Evolutionary conservation across 176 grass and related monocot species (phyloP), one percentile per base, ranked within the genome.

Genomic region (Thalia dealbata): DNA sequence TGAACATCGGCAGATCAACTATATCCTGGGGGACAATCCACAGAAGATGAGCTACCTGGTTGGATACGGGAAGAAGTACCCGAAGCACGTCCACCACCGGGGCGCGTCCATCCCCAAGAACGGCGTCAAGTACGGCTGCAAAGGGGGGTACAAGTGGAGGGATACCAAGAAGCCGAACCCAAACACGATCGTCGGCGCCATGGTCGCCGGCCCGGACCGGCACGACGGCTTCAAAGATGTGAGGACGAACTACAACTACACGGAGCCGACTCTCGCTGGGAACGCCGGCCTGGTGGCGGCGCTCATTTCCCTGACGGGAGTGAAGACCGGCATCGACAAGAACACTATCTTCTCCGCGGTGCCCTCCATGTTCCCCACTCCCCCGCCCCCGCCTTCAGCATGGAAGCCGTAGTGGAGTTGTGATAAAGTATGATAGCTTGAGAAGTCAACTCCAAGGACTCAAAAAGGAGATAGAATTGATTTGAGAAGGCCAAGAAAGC

Each of bases 321-420:
- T 68, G 38, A 68, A 68, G 38, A 68, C 65, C 4, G 65, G 65
- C 35, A 44, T 68, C 27, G 65, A 68, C 4, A 68, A 68, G 38
- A 68, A 68, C 65, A 68, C 65, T 35, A 68, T 68, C 65, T 68
- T 68, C 21, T 68, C 65, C 22, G 65, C 65, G 6, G 65, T 68
- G 14, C 65, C 65, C n/a, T 30, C 65, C 12, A 68, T 68, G 65
- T 68, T 68, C 43, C 65, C 65, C 6, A 68, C 65, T 68, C 65
- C 65, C 0, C 65, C 65, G 0, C 64, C 64, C 10, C 64, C 64
- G 0, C 65, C 65, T 43, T 0, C 65, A 45, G 32, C 65, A 13
- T 68, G 65, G 65, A 68, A 68, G 38, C 65, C 65, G 22, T 68
- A 68, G 65, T 44, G 0, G 65, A 43, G 16, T 6, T 30, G 61